Base-by-base conservation (phyloP, 805 yeast genomes). In the Ogataea allantospora region DNA sequence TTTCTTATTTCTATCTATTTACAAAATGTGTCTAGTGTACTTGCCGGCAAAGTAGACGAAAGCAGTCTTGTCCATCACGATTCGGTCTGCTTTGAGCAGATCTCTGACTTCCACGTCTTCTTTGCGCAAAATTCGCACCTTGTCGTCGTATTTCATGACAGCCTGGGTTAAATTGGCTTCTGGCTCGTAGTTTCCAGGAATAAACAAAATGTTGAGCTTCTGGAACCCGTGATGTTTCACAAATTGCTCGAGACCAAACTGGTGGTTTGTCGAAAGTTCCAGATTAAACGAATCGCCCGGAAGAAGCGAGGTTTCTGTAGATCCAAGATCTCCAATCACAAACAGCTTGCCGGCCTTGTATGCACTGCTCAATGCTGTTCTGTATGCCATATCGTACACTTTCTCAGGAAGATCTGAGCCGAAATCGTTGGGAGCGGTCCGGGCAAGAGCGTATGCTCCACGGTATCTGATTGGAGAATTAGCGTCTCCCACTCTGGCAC, bases 401-500 rank as follows among this genome's bases (percentile, higher is more conserved):
- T 86, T 80, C 23, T 58, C 57, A 15, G 95, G 95, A 50, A 93
- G 70, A 8, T 73, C 77, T 2, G 96, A 83, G 19, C 88, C 73
- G 73, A 82, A 80, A 60, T 91, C 95, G 55, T 84, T 88, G 33
- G 96, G 95, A 3, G 96, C 96, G 38, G 75, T 77, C 58, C 93
- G 81, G 11, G 93, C 96, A 54, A 83, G 77, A 0, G 98, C 97
- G 52, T 82, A 73, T 36, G 91, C 88, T 60, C 96, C 96, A 55
- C 84, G 87, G 55, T 78, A 80, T 67, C 96, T 80, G 30, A 81
- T 83, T 33, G 99, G 99, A 16, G 96, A 87, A 55, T 89, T 91
- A 42, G 85, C 88, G 65, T 89, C 97, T 68, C 99, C 99, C 38
- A 78, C 83, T 71, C 99, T 81, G 37, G 99, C 99, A 45, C 76